These are phyloP conservation scores for Alternaria solani DNA, from an alignment of 2,329 filamentous ascomycete genomes.

Conservation along the genomic window DNA sequence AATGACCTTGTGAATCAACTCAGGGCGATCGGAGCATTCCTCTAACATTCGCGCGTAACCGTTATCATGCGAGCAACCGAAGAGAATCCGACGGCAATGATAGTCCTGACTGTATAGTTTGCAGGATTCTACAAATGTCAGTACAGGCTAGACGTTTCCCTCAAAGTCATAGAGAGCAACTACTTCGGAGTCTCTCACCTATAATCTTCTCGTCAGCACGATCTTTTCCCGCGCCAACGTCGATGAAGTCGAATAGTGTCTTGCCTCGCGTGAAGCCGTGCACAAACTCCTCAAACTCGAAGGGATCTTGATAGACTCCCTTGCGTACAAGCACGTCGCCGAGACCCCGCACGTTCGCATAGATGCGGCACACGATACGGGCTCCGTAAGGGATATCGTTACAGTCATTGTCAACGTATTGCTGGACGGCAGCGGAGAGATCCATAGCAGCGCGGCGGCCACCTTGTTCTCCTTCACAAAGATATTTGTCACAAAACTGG, in stretches of 20 bases:
- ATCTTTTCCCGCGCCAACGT: slow-evolving; percentile 58
- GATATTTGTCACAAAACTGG: slow-evolving; percentile 59
- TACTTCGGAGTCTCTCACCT: slow-evolving; percentile 51
- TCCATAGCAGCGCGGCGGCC: slow-evolving; percentile 62
- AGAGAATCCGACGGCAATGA: slow-evolving; percentile 67
- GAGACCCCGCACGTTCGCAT: slow-evolving; percentile 62
- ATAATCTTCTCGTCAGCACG: slow-evolving; percentile 56
- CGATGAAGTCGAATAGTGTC: slow-evolving; percentile 55
- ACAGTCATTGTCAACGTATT: slow-evolving; percentile 51
- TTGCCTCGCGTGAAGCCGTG: slow-evolving; percentile 63
- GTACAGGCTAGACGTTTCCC: background rate
- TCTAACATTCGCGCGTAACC: slow-evolving; percentile 63
- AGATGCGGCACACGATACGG: slow-evolving; percentile 62
- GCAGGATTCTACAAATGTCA: slow-evolving; percentile 58
- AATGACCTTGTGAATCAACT: slow-evolving; percentile 59
- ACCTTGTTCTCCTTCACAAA: slow-evolving; percentile 60
- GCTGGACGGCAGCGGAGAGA: slow-evolving; percentile 55
- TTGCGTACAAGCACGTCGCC: slow-evolving; percentile 57
- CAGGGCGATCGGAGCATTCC: slow-evolving; percentile 56
- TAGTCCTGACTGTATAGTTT: slow-evolving; percentile 64
- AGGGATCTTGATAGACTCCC: slow-evolving; percentile 55
- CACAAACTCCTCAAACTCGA: slow-evolving; percentile 60
- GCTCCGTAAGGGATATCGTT: slow-evolving; percentile 52
- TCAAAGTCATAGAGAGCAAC: background rate
- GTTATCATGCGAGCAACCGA: slow-evolving; percentile 67